Percentiles rank a stretch among this genome's conserved stretches.
These are phyloP conservation scores for Aureobasidium musti DNA, from an alignment of 2,329 filamentous ascomycete species.

Conservation along the genomic window DNA sequence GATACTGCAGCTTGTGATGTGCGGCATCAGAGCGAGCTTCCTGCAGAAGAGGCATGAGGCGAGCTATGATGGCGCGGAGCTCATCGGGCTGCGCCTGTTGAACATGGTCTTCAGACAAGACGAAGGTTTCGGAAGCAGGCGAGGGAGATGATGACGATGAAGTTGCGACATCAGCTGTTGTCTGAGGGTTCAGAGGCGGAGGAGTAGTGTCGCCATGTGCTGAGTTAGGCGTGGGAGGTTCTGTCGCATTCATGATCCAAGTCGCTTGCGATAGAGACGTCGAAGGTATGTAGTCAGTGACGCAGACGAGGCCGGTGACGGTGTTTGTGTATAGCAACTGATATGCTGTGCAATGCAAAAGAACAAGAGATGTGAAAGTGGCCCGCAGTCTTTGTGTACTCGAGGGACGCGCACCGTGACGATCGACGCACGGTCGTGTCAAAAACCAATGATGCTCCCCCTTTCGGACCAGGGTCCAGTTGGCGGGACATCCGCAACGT, in stretches of 20 bases:
- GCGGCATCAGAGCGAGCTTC: conserved; percentile 80
- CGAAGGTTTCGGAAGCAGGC: conserved; percentile 37
- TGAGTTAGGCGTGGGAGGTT: background rate
- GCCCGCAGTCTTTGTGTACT: background rate
- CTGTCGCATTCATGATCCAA: background rate
- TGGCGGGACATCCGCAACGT: conserved; percentile 13
- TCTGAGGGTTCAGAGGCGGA: background rate
- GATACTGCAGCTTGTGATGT: conserved; percentile 88
- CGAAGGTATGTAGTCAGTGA: background rate
- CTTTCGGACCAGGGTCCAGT: conserved; percentile 9
- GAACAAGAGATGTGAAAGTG: conserved; percentile 12
- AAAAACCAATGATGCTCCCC: conserved; percentile 4
- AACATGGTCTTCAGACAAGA: conserved; percentile 55
- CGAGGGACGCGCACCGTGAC: background rate
- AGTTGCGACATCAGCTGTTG: conserved; percentile 22
- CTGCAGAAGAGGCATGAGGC: conserved; percentile 56
- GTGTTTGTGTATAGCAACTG: background rate
- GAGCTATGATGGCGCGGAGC: conserved; percentile 56
- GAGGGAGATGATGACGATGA: conserved; percentile 46
- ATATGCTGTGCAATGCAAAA: conserved; percentile 23
- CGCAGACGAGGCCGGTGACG: background rate
- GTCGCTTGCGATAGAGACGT: background rate
- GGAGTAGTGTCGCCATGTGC: background rate
- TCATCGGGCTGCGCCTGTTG: conserved; percentile 54
- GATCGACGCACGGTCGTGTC: background rate